Conservation (phyloP, 2,329 filamentous ascomycete genomes). For the Pseudopyrenochaeta lycopersici region DNA sequence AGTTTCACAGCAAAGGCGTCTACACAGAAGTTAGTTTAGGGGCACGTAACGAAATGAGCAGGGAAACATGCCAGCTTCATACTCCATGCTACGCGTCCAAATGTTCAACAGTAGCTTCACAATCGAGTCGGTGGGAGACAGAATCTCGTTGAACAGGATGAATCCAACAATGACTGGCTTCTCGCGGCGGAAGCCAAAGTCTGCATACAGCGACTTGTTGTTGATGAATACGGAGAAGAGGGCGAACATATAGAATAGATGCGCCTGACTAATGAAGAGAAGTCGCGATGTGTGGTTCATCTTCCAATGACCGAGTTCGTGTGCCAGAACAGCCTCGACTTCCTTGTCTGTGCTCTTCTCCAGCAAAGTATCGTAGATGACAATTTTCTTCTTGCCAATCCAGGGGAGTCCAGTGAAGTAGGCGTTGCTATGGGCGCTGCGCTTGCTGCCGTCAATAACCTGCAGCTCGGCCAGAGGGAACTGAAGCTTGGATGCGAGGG, state of each 20-base stretch:
- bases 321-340: slow-evolving; percentile 91
- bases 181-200: slow-evolving; percentile 86
- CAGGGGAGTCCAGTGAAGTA: slow-evolving; percentile 98
- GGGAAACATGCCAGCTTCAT: slow-evolving; percentile 75
- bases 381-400: slow-evolving; percentile 93
- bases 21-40: slow-evolving; percentile 44
- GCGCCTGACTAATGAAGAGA: slow-evolving; percentile 81
- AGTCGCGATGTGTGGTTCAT: slow-evolving; percentile 93
- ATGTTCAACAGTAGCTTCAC: slow-evolving; percentile 97
- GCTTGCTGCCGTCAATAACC: slow-evolving; percentile 92
- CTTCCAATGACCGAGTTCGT: slow-evolving; percentile 97
- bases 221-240: slow-evolving; percentile 98
- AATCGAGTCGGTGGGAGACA: slow-evolving; percentile 92
- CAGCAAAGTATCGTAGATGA: slow-evolving; percentile 97
- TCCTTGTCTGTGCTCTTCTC: slow-evolving; percentile 93
- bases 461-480: slow-evolving; percentile 94
- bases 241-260: slow-evolving; percentile 96
- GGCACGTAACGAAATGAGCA: slow-evolving; percentile 10
- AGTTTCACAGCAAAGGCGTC: slow-evolving; percentile 86
- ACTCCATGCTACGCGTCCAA: slow-evolving; percentile 92
- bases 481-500: slow-evolving; percentile 80
- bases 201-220: slow-evolving; percentile 87
- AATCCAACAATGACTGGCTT: slow-evolving; percentile 96
- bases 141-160: slow-evolving; percentile 95
- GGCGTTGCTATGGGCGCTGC: slow-evolving; percentile 87